These are phyloP conservation scores for Thinopyrum elongatum DNA, from an alignment of 176 grass and related monocot genomes.

Conservation along the genomic window DNA sequence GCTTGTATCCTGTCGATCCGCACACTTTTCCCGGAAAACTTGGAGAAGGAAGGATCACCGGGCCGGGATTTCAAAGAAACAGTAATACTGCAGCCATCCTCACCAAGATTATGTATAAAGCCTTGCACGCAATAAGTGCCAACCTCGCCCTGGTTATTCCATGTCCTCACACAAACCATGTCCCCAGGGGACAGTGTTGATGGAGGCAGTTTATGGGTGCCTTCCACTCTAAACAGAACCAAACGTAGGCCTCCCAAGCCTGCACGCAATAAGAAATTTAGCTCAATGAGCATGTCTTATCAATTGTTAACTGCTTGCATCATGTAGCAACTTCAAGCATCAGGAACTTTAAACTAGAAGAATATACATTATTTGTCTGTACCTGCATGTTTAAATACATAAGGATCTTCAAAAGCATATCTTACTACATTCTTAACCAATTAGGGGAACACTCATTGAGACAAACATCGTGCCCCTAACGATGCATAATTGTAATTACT, in stretches of 20 bases:
- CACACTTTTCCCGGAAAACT: constrained; percentile 66
- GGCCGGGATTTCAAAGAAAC: constrained; percentile 67
- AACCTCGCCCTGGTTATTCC: constrained; percentile 61
- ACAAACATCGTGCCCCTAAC: background rate
- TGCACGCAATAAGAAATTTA: constrained; percentile 32
- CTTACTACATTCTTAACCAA: background rate
- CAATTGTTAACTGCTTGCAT: background rate
- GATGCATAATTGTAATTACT: background rate
- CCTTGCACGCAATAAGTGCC: constrained; percentile 73
- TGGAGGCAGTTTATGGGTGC: constrained; percentile 68
- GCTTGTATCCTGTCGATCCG: constrained; percentile 79
- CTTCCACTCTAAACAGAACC: constrained; percentile 76
- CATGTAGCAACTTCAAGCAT: constrained; percentile 14
- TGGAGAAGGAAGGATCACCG: constrained; percentile 86
- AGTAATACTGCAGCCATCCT: constrained; percentile 78
- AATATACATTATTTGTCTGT: background rate
- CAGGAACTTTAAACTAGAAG: background rate
- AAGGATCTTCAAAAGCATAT: background rate
- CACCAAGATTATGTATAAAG: constrained; percentile 74
- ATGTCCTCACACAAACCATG: constrained; percentile 81
- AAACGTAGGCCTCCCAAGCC: constrained; percentile 73
- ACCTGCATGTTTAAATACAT: background rate
- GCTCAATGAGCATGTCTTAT: background rate
- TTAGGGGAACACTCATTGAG: background rate
- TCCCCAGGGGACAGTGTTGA: constrained; percentile 77